Conservation (phyloP, 768 basidiomycete genomes). For the Tylopilus sp. region DNA sequence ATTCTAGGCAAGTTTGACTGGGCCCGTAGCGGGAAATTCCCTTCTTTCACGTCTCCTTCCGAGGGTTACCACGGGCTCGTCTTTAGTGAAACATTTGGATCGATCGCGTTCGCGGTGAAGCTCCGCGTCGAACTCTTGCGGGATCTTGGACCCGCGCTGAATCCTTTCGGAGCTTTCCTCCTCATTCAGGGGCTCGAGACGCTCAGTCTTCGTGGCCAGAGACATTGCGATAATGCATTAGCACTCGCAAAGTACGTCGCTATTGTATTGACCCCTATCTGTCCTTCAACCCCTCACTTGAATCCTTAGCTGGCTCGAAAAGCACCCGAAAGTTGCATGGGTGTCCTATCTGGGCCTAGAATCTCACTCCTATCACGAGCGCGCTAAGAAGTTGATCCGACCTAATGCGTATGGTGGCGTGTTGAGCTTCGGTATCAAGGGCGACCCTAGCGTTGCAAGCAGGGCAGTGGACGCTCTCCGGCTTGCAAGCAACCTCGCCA, state of each 20-base stretch:
- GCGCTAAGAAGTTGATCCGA: constrained; percentile 56
- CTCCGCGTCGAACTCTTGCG: constrained; percentile 51
- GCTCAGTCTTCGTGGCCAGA: constrained; percentile 53
- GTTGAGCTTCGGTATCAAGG: constrained; percentile 74
- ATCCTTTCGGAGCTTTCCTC: constrained; percentile 58
- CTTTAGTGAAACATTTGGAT: constrained; percentile 50
- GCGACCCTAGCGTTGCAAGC: constrained; percentile 48
- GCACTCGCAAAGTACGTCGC: constrained; percentile 41
- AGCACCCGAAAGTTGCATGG: constrained; percentile 68
- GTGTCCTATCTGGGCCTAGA: constrained; percentile 74
- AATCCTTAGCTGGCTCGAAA: constrained; percentile 47
- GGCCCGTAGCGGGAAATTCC: constrained; percentile 50
- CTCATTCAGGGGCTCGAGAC: constrained; percentile 62
- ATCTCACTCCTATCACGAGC: constrained; percentile 55
- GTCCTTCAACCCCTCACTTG: too few relatives aligned
- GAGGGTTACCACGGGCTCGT: constrained; percentile 56
- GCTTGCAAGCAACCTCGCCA: constrained; percentile 70
- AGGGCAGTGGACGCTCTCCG: constrained; percentile 66
- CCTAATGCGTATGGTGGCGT: constrained; percentile 62
- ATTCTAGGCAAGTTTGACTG: constrained; percentile 54
- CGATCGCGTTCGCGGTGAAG: constrained; percentile 49
- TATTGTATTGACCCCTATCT: neutral
- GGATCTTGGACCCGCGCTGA: constrained; percentile 50
- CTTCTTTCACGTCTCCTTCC: constrained; percentile 51
- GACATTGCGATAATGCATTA: constrained; percentile 57